Conservation (phyloP, 139 green algal species). For the Micractinium sp. region DNA sequence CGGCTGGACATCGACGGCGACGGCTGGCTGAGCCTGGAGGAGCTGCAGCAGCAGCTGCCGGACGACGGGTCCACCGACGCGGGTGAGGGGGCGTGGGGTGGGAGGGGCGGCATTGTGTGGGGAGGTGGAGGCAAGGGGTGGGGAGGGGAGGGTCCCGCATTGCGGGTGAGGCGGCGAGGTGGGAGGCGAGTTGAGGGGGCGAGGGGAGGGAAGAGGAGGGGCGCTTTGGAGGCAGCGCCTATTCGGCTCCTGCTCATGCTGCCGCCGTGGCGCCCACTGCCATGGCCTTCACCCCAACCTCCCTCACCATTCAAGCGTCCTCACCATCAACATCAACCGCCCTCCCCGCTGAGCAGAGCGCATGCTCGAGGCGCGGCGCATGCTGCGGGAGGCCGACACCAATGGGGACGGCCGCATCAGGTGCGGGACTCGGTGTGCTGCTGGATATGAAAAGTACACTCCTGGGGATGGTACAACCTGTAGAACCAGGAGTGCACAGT, state of each 20-base stretch:
- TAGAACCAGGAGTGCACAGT: too few species aligned
- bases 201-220: too few species aligned
- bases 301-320: neutral
- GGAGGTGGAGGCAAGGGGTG: too few species aligned
- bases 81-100: neutral
- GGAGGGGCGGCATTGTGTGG: too few species aligned
- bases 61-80: constrained; percentile 17
- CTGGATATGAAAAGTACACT: too few species aligned
- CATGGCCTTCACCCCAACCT: neutral
- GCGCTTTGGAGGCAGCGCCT: too few species aligned
- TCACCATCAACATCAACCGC: neutral
- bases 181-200: too few species aligned
- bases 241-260: too few species aligned
- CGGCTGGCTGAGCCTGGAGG: constrained; percentile 85
- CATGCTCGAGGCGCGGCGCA: constrained; percentile 72
- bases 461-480: too few species aligned
- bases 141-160: too few species aligned
- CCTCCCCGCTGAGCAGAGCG: constrained; percentile 30
- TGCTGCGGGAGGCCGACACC: constrained; percentile 87
- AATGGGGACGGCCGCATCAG: constrained; percentile 87
- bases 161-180: neutral
- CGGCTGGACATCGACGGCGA: constrained; percentile 84
- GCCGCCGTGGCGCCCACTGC: neutral
- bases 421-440: too few species aligned
- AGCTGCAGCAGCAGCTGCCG: constrained; percentile 74